Evolutionary conservation across 345 rosid genomes (phyloP).

Genomic region (Ailanthus altissimus): DNA sequence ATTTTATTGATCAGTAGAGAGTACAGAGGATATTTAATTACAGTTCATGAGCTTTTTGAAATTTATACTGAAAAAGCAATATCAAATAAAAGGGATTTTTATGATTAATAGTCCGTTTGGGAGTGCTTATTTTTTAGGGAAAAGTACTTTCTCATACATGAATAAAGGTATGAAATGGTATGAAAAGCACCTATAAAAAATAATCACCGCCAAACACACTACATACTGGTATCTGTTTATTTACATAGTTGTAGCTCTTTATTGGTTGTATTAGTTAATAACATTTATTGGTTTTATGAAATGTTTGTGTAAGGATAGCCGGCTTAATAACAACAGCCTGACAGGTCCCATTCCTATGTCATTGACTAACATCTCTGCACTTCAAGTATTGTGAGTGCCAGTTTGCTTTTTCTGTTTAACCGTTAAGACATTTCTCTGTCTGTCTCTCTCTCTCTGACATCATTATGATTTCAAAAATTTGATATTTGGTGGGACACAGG

Average conservation of each 20-base stretch:
- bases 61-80: neutral
- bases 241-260: neutral
- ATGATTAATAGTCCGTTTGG: too few relatives aligned
- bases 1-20: neutral
- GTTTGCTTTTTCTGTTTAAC: slow-evolving; percentile 11
- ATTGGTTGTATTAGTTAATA: slow-evolving; percentile 19
- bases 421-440: neutral
- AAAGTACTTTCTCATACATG: too few relatives aligned
- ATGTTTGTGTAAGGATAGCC: slow-evolving; percentile 67
- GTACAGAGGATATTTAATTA: neutral
- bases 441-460: neutral
- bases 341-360: slow-evolving; percentile 84
- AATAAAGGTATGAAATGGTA: too few relatives aligned
- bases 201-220: too few relatives aligned
- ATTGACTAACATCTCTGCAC: slow-evolving; percentile 80
- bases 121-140: too few relatives aligned
- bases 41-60: neutral
- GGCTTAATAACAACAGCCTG: slow-evolving; percentile 95
- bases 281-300: slow-evolving; percentile 21
- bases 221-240: neutral
- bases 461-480: slow-evolving; percentile 1
- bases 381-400: slow-evolving; percentile 88
- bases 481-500: slow-evolving; percentile 56
- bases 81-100: neutral
- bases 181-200: too few relatives aligned